Conservation (phyloP, 2,329 filamentous ascomycete genomes). For the Rhexocercosporidium sp. region DNA sequence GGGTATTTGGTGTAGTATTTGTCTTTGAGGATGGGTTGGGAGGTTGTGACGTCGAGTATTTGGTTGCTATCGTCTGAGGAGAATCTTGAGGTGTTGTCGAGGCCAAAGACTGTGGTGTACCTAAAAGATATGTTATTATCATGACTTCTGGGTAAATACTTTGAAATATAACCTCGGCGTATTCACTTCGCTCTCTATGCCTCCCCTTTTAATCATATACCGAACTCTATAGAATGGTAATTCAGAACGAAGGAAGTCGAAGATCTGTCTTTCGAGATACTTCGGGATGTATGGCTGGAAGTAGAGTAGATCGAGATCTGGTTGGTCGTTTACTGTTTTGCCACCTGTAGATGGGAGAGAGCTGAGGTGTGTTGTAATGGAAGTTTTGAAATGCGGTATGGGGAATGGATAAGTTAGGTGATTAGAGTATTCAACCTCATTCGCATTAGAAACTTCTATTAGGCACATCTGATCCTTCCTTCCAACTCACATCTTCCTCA, state of each 20-base stretch:
- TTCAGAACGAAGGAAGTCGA: slow-evolving; percentile 72
- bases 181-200: slow-evolving; percentile 63
- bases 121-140: slow-evolving; percentile 38
- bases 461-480: not conserved
- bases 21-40: slow-evolving; percentile 50
- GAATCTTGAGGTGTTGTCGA: slow-evolving; percentile 69
- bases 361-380: slow-evolving; percentile 47
- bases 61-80: slow-evolving; percentile 47
- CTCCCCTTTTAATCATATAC: slow-evolving; percentile 72
- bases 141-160: not conserved
- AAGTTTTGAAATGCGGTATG: slow-evolving; percentile 50
- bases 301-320: slow-evolving; percentile 75
- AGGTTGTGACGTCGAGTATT: slow-evolving; percentile 52
- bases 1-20: slow-evolving; percentile 59
- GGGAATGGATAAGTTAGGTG: slow-evolving; percentile 57
- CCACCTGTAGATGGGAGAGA: slow-evolving; percentile 58
- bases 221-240: slow-evolving; percentile 78
- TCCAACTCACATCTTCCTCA: slow-evolving; percentile 19
- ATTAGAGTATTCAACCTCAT: slow-evolving; percentile 37
- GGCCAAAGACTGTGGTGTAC: slow-evolving; percentile 64
- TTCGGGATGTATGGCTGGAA: slow-evolving; percentile 74
- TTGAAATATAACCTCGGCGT: slow-evolving; percentile 51
- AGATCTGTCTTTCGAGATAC: slow-evolving; percentile 61
- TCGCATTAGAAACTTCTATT: slow-evolving; percentile 6
- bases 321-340: slow-evolving; percentile 66